Base-by-base conservation (phyloP, 1,139 yeast species). In the Eremothecium sinecaudum region DNA sequence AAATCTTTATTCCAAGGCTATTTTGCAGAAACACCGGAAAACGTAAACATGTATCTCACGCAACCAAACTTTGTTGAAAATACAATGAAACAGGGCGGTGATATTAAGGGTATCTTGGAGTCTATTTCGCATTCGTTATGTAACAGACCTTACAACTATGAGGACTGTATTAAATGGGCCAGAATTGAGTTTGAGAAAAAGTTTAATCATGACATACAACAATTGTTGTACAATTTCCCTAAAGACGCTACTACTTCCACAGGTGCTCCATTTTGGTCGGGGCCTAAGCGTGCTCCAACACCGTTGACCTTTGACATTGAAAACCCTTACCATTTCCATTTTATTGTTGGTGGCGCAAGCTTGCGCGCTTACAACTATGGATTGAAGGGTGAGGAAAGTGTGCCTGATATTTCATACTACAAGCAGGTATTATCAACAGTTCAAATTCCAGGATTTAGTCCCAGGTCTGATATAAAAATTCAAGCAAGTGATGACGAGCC, bases 201-300 rank as follows among this genome's bases (percentile, higher is more conserved):
- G 61, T 90, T 69, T 67, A 75, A 73, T 51, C 76, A 86, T 52
- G 97, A 90, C 39, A 86, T 87, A 46, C 68, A 76, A 53, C 99
- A 90, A 64, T 69, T 90, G 48, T 69, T 92, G 47, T 90, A 74
- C 68, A 87, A 87, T 58, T 92, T 92, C 72, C 98, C 98, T 18
- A 74, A 71, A 43, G 98, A 90, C 62, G 93, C 97, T 4, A 78
- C 72, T 36, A 90, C 96, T 2, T 77, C 94, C 0, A 71, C 71
- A 38, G 98, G 98, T 37, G 87, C 80, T 23, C 92, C 94, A 45
- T 90, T 90, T 63, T 90, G 99, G 99, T 76, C 94, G 17, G 96
- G 97, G 41, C 93, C 97, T 29, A 90, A 90, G 64, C 78, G 98
- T 59, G 94, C 95, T 15, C 99, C 99, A 36, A 73, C 72, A 31